Conservation (phyloP, 495 filamentous ascomycete species). For the Talaromyces trachyspermus region DNA sequence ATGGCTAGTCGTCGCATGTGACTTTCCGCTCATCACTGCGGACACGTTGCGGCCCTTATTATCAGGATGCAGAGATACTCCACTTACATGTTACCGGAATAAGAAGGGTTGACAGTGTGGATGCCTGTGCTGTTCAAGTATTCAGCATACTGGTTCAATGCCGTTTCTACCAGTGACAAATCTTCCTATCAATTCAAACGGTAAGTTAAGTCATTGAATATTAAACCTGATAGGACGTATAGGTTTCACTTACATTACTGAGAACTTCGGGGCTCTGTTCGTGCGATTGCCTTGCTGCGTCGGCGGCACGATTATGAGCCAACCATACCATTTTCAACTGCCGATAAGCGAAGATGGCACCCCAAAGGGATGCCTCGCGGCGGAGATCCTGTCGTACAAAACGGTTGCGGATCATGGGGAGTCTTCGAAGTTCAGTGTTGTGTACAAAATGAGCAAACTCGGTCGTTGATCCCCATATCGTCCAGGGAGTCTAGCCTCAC, state of each 20-base stretch:
- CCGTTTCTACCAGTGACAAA: background rate
- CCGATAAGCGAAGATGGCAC: background rate
- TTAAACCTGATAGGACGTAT: background rate
- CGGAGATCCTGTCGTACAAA: background rate
- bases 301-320: background rate
- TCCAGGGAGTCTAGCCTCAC: background rate
- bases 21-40: constrained; percentile 17
- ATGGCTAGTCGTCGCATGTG: constrained; percentile 20
- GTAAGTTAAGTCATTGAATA: background rate
- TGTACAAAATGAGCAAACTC: background rate
- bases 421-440: background rate
- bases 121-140: constrained; percentile 1
- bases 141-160: background rate
- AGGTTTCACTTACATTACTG: background rate
- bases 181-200: background rate
- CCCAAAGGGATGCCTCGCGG: background rate
- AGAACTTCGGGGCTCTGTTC: background rate
- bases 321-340: background rate
- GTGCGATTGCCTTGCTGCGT: background rate
- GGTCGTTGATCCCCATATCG: background rate
- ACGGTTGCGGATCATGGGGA: background rate
- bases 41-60: constrained; percentile 13
- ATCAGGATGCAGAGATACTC: background rate
- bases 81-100: constrained; percentile 16
- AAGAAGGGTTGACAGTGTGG: background rate